phyloP scores from a whole-genome alignment of 805 yeast genomes.

The Hanseniaspora lindneri region DNA sequence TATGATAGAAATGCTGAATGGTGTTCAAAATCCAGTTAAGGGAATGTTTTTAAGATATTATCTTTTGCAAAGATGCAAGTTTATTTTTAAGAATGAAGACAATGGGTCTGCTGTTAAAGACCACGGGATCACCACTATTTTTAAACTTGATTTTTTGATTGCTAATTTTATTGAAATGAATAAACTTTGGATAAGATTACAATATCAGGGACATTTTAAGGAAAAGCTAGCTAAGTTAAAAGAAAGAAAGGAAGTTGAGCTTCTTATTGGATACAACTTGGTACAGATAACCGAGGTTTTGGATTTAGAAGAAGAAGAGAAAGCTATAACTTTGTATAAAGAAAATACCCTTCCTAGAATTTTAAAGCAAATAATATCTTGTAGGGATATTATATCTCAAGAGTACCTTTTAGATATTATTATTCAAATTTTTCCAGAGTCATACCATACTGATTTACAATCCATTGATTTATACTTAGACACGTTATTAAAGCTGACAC shows the following conservation, averaged over 20 bases:
- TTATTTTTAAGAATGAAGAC: conserved; percentile 25
- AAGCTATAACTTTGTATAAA: conserved; percentile 31
- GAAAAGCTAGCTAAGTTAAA: conserved; percentile 61
- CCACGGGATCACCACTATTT: conserved; percentile 22
- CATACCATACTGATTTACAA: conserved; percentile 47
- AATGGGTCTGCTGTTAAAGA: conserved; percentile 17
- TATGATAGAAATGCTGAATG: conserved; percentile 95
- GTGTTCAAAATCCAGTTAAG: conserved; percentile 88
- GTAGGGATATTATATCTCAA: conserved; percentile 85
- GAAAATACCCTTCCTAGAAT: conserved; percentile 59
- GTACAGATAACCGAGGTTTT: conserved; percentile 71
- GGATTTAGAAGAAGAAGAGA: conserved; percentile 46
- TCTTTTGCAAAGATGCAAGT: conserved; percentile 67
- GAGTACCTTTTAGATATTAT: conserved; percentile 82
- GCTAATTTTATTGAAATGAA: conserved; percentile 94
- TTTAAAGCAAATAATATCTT: conserved; percentile 82
- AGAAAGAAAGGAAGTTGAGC: conserved; percentile 81
- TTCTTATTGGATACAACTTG: conserved; percentile 82
- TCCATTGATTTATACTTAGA: conserved; percentile 59
- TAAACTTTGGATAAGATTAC: conserved; percentile 91
- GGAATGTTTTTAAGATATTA: conserved; percentile 87
- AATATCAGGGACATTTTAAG: conserved; percentile 85
- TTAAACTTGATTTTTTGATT: conserved; percentile 55
- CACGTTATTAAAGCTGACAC: conserved; percentile 55
- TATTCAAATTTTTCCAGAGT: conserved; percentile 85